Percentiles rank a stretch among this genome's conserved stretches.
Conservation (phyloP, 306 rosid genomes). For the Rosa rugosa region DNA sequence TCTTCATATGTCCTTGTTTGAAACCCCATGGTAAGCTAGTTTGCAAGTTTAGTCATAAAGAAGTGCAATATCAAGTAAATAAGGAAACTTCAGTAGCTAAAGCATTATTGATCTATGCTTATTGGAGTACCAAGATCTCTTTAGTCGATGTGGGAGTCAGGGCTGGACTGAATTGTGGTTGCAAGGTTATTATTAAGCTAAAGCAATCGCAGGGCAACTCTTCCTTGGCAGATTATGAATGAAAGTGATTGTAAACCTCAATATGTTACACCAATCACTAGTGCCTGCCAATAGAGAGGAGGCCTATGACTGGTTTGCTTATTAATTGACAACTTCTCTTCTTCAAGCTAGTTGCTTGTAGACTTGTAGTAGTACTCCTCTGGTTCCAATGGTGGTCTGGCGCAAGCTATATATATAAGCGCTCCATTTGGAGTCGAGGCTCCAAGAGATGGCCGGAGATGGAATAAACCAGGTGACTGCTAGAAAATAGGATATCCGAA, state of each 20-base stretch:
- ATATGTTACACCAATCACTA: not conserved
- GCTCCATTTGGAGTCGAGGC: slow-evolving; percentile 2
- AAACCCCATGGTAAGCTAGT: not conserved
- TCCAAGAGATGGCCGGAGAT: not conserved
- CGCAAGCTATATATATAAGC: slow-evolving; percentile 30
- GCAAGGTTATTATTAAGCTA: slow-evolving; percentile 30
- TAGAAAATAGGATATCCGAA: slow-evolving; percentile 41
- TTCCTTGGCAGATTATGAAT: slow-evolving; percentile 46
- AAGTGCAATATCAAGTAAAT: too few species aligned
- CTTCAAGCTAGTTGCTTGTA: slow-evolving; percentile 1
- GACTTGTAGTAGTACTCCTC: not conserved
- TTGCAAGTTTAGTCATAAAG: too few species aligned
- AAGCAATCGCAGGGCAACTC: slow-evolving; percentile 62
- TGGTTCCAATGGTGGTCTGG: not conserved
- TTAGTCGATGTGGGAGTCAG: not conserved
- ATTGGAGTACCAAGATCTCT: not conserved
- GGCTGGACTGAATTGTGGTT: not conserved
- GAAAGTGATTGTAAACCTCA: not conserved
- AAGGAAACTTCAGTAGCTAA: not conserved
- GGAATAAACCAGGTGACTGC: slow-evolving; percentile 38
- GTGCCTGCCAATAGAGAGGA: slow-evolving; percentile 53
- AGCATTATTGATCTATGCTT: not conserved
- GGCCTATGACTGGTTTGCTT: slow-evolving; percentile 65
- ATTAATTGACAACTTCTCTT: slow-evolving; percentile 3
- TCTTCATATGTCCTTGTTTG: not conserved